These are phyloP conservation scores for Paramarasmius palmivorus DNA, from an alignment of 1,284 basidiomycete species.

Conservation along the genomic window DNA sequence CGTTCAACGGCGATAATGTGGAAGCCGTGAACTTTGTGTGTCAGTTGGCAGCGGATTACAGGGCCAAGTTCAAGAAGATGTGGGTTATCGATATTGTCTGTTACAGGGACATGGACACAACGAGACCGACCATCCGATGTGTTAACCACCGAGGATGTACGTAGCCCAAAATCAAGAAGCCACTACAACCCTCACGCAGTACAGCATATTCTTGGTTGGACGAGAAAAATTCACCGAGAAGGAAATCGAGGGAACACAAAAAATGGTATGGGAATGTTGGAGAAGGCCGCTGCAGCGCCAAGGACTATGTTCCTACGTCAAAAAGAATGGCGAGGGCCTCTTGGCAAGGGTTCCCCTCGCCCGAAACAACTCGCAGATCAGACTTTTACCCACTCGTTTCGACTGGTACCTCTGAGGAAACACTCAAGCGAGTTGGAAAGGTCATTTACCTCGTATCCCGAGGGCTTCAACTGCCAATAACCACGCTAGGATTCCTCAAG, in stretches of 20 bases:
- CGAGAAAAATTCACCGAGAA: constrained; percentile 94
- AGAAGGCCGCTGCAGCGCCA: constrained; percentile 88
- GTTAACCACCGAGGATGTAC: constrained; percentile 99
- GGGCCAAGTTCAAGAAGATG: constrained; percentile 98
- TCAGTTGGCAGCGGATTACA: constrained; percentile 97
- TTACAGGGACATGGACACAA: constrained; percentile 99
- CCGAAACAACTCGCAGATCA: constrained; percentile 93
- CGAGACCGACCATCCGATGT: constrained; percentile 98
- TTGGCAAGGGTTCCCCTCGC: constrained; percentile 99
- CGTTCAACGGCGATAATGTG: constrained; percentile 98
- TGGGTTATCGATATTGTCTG: constrained; percentile 99
- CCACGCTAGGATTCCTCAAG: constrained; percentile 88
- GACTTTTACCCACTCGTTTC: constrained; percentile 85
- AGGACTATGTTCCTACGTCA: constrained; percentile 93
- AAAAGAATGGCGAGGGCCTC: constrained; percentile 96
- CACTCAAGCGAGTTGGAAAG: constrained; percentile 86
- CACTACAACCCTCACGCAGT: constrained; percentile 90
- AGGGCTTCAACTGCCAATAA: constrained; percentile 91
- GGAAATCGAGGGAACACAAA: constrained; percentile 98
- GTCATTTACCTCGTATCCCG: constrained; percentile 85
- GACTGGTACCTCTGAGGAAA: constrained; percentile 81
- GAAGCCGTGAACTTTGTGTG: constrained; percentile 99
- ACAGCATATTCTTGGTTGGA: constrained; percentile 88
- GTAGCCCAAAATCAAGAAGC: constrained; percentile 93
- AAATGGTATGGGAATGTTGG: constrained; percentile 99